Base-by-base conservation (phyloP, 2,329 filamentous ascomycete species). In the Pyrenophora seminiperda region DNA sequence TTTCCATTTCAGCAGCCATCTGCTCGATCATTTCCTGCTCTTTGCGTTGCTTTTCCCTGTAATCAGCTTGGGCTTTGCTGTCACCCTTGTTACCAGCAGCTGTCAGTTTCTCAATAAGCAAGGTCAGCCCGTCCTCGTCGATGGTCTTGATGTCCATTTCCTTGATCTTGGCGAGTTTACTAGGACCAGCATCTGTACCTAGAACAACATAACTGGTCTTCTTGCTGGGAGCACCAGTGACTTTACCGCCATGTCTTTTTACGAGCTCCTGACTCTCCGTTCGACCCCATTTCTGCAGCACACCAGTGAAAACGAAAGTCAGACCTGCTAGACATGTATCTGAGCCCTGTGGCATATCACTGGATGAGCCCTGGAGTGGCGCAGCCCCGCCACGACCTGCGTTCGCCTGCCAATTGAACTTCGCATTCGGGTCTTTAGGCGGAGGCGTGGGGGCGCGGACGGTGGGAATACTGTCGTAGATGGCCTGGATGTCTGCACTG, bases 141-240 rank as follows among this genome's bases (percentile, higher is more conserved):
- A 99, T 97, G 0, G 92, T 95, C 73, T 91, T 97, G 70, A 97
- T 84, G 0, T 84, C 84, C 62, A 89, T 78, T 15, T 90, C 82
- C 48, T 83, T 81, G 61, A 99, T 97, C 61, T 92, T 97, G 59
- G 87, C 80, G 32, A 99, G 79, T 71, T 99, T 99, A 73, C 88
- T 95, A 1, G 94, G 94, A 0, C 94, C 94, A 18, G 95, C 94
- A 71, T 97, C 94, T 19, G 82, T 83, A 34, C 94, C 94, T 2
- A 99, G 81, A 13, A 99, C 90, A 37, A 99, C 91, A 68, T 91
- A 99, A 66, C 83, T 94, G 0, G 95, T 99, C 74, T 96, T 97
- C 67, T 87, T 89, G 69, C 93, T 97, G 15, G 95, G 94, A 4
- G 85, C 87, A 7, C 79, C 80, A 7, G 88, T 96, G 18, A 96